Base-by-base conservation (phyloP, 768 basidiomycete species). In the Termitomyces sp. region DNA sequence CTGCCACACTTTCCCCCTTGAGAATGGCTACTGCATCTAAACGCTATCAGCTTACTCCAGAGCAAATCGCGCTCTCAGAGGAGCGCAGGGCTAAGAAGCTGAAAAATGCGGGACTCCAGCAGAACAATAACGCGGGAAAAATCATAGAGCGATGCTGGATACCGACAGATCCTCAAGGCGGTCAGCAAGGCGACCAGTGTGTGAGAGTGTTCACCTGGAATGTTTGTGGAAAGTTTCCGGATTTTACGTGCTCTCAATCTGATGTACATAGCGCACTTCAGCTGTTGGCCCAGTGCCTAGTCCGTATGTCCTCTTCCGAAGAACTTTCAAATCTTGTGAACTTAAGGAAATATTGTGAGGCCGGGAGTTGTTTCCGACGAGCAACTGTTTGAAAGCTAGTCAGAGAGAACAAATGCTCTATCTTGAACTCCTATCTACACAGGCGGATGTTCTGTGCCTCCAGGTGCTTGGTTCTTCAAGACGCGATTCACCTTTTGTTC, bases 361-460 rank as follows among this genome's bases (percentile, higher is more conserved):
- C 43, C 81, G 91, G 35, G 84, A 89, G 44, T 73, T 94, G 53
- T 93, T 94, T 63, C 91, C 92, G 1, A 84, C 78, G n/a, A 91
- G 89, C 62, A 83, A 90, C 65, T 94, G 91, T 65, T 74, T 95
- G 47, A 92, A 90, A 69, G 87, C 84, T 47, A 67, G 65, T 21
- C 84, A 88, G 66, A 78, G 94, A 59, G 83, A 84, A 62, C 80
- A 82, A 15, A 89, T 94, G 88, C 73, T 93, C 14, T 79, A 84
- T 57, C 74, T 77, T 49, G 95, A 97, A 68, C 77, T 96, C n/a
- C 69, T 82, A 15, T 78, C 79, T 3, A 82, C 88, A 56, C 64
- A 80, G n/a, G 84, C 89, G 2, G 91, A 95, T 68, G 80, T 97
- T 26, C 70, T 94, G 44, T 96, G 94, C 67, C 78, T 97, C 44